Conservation (phyloP, 2,329 filamentous ascomycete genomes). For the Trichothecium sympodiale region DNA sequence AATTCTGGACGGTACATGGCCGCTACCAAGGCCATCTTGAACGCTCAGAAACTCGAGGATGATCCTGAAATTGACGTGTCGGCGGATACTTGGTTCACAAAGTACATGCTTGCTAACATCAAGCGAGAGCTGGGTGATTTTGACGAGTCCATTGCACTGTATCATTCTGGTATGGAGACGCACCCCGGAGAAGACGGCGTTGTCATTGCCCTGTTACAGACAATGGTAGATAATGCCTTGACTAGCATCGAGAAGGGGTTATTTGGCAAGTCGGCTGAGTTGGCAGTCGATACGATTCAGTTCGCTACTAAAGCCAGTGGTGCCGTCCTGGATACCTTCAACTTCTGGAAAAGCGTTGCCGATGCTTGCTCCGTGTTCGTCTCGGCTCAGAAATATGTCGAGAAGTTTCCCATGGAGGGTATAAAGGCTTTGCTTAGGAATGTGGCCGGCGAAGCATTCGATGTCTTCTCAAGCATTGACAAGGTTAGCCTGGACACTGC, state of each 20-base stretch:
- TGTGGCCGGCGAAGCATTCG: conserved; percentile 42
- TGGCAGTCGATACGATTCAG: conserved; percentile 57
- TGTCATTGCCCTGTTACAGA: conserved; percentile 77
- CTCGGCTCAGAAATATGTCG: conserved; percentile 57
- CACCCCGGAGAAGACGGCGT: conserved; percentile 75
- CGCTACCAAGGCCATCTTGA: conserved; percentile 81
- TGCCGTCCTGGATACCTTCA: conserved; percentile 63
- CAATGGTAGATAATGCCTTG: conserved; percentile 71
- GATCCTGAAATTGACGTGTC: conserved; percentile 35
- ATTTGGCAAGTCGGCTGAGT: conserved; percentile 70
- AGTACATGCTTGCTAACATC: conserved; percentile 93
- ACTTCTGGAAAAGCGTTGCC: conserved; percentile 86
- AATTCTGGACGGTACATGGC: conserved; percentile 88
- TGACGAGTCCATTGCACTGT: conserved; percentile 68
- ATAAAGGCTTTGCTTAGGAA: conserved; percentile 48
- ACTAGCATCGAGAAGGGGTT: conserved; percentile 70
- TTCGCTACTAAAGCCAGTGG: conserved; percentile 53
- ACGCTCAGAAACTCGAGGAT: conserved; percentile 68
- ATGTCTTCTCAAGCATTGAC: conserved; percentile 59
- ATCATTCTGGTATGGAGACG: conserved; percentile 58
- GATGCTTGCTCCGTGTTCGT: conserved; percentile 83
- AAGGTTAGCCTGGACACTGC: conserved; percentile 37
- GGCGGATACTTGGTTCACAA: conserved; percentile 83
- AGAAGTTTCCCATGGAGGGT: conserved; percentile 48
- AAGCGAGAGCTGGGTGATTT: conserved; percentile 86